Evolutionary conservation across 78 protist genomes (phyloP), one percentile per base, ranked within the genome.

Genomic region (Emiliania huxleyi): DNA sequence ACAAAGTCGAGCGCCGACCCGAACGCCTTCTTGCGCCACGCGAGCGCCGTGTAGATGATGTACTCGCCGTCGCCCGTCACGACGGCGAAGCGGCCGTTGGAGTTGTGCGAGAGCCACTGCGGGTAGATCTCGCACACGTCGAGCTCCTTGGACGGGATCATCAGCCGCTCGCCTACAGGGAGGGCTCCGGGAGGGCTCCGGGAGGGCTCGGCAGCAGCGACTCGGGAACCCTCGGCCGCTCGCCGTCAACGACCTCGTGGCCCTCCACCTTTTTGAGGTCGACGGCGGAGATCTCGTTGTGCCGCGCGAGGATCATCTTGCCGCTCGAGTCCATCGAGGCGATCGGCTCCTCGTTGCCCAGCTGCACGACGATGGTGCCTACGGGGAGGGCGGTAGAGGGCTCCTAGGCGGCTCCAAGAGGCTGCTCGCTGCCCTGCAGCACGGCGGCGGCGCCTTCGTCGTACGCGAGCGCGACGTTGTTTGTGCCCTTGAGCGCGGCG

Each of bases 31-130:
- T 96, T 97, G 37, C 94, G 92, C 95, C 85, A 94, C 44, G 84
- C 90, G 22, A 83, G 94, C 56, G 94, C 99, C 11, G 99, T 98
- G 96, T 98, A 97, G 90, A 99, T 96, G 91, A 96, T 97, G 91
- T 95, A 98, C 75, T 98, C 99, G 44, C 99, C 99, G 71, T 99
- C 99, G 81, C 99, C 99, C 90, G 96, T 93, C 29, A 98, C 99
- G 22, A 96, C 96, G 12, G 98, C 98, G 48, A 96, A 97, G n/a
- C 98, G 95, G 42, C 99, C 99, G 87, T 96, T 98, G 42, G 98
- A 96, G 77, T 93, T 95, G 94, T 98, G 99, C 85, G 26, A 21
- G 49, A 99, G 91, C 4, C 52, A 23, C 83, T 95, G 97, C 46
- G 94, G 75, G 52, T 46, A 43, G 33, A 94, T 77, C 90, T 98